These are phyloP conservation scores for Calonectria montana DNA, from an alignment of 2,329 filamentous ascomycete genomes.

Conservation along the genomic window DNA sequence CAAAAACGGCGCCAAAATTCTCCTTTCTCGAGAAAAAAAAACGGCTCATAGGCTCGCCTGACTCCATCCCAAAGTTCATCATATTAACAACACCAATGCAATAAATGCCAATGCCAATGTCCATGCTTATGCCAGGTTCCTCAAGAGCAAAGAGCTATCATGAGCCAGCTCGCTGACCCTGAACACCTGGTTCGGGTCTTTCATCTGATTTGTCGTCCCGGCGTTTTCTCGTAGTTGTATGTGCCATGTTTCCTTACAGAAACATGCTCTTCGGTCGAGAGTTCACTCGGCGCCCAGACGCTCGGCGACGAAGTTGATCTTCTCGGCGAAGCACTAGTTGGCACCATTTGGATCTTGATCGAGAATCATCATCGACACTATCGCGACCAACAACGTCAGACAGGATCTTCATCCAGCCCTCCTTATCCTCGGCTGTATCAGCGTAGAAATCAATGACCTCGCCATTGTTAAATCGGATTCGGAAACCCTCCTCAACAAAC, in stretches of 20 bases:
- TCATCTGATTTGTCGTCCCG: constrained; percentile 32
- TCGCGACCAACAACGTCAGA: constrained; percentile 74
- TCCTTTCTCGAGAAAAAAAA: constrained; percentile 29
- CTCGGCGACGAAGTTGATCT: constrained; percentile 66
- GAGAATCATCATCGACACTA: constrained; percentile 60
- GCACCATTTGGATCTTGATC: constrained; percentile 71
- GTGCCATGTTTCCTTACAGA: constrained; percentile 49
- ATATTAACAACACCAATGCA: constrained; percentile 40
- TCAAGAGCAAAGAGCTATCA: constrained; percentile 38
- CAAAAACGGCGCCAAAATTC: constrained; percentile 40
- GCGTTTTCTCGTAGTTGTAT: constrained; percentile 34
- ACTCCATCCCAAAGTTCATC: constrained; percentile 39
- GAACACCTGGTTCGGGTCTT: constrained; percentile 44
- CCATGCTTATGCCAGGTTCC: constrained; percentile 30
- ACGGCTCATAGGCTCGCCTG: constrained; percentile 35
- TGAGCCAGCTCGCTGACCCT: constrained; percentile 33
- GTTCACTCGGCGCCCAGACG: constrained; percentile 64
- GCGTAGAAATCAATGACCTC: constrained; percentile 99
- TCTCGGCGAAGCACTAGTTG: constrained; percentile 74
- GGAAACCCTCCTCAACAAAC: constrained; percentile 99
- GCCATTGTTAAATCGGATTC: constrained; percentile 97
- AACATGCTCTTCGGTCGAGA: constrained; percentile 70
- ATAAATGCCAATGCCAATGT: constrained; percentile 31
- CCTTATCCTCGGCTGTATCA: constrained; percentile 87
- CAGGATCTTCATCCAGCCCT: constrained; percentile 93